Percentiles rank a stretch among this genome's conserved stretches.
These are phyloP conservation scores for Ceratocystis smalleyi DNA, from an alignment of 2,329 filamentous ascomycete genomes.

Conservation along the genomic window DNA sequence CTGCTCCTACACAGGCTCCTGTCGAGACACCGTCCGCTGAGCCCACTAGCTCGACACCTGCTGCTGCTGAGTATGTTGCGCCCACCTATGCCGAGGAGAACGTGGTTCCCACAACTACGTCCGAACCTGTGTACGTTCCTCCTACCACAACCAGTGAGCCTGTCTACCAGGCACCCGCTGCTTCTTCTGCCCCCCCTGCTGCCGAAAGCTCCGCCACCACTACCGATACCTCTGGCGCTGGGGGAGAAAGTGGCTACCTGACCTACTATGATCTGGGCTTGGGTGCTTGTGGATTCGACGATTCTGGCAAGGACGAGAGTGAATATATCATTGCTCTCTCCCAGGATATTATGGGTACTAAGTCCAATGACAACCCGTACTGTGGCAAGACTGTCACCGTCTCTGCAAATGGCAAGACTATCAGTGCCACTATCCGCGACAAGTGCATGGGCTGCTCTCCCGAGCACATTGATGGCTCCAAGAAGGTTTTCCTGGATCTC, in stretches of 20 bases:
- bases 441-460: slow-evolving; percentile 56
- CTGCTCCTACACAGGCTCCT: slow-evolving; percentile 19
- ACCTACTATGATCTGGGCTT: slow-evolving; percentile 60
- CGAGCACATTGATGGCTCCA: slow-evolving; percentile 44
- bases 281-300: slow-evolving; percentile 51
- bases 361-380: slow-evolving; percentile 51
- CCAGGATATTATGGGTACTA: slow-evolving; percentile 42
- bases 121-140: slow-evolving; percentile 10
- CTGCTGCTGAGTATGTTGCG: background rate
- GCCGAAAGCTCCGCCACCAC: background rate
- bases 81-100: background rate
- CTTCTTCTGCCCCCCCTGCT: slow-evolving; percentile 10
- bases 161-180: slow-evolving; percentile 15
- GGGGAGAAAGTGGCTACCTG: slow-evolving; percentile 41
- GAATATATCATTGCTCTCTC: slow-evolving; percentile 57
- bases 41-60: slow-evolving; percentile 4
- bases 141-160: slow-evolving; percentile 21
- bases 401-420: slow-evolving; percentile 40
- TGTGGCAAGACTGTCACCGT: slow-evolving; percentile 57
- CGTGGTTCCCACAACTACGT: background rate
- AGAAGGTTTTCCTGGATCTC: slow-evolving; percentile 39
- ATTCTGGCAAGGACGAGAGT: slow-evolving; percentile 36
- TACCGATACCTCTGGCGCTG: slow-evolving; percentile 18
- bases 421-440: slow-evolving; percentile 48
- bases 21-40: slow-evolving; percentile 19